Base-by-base conservation (phyloP, 139 green algal genomes). In the Micractinium conductrix region DNA sequence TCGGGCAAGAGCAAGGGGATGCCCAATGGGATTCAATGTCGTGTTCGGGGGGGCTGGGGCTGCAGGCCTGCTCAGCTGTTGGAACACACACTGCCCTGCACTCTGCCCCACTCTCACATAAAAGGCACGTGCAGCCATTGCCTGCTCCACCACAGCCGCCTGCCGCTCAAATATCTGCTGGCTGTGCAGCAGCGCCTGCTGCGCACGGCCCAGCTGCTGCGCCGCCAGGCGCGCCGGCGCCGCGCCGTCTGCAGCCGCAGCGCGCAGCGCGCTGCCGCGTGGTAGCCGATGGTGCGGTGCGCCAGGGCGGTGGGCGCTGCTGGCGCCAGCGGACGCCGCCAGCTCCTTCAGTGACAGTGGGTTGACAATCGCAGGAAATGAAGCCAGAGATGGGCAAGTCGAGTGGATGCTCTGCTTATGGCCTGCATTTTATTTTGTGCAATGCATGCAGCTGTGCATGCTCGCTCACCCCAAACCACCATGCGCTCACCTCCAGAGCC, bases 111-210 rank as follows among this genome's bases (percentile, higher is more conserved):
- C n/a, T n/a, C 80, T 69, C 68, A 79, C 80, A 69, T 70, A 79
- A 28, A 79, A 85, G 24, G 89, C 88, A 6, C 89, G 87, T 28
- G 43, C 74, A 70, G 94, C 58, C 67, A 88, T 70, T 55, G 88
- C 84, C 79, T 92, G 87, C 87, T 95, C 89, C 72, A 84, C 76
- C 67, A 88, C 42, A 80, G 92, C 72, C 12, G 91, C 87, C 67
- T 93, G 87, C 14, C 78, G 84, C 90, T 95, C 88, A 74, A 97
- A 96, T 63, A 96, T 85, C 38, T 81, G 74, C 69, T 92, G 89
- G 90, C 95, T 98, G 90, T 95, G 94, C 76, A 93, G 86, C 45
- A 98, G 94, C 19, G 92, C 93, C 35, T 93, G 85, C 89, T 96
- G 93, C 35, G 95, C 94, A n/a, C 87, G 58, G 76, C 87, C 86